Base-by-base conservation (phyloP, 805 yeast species). In the Suhomyces sp. region DNA sequence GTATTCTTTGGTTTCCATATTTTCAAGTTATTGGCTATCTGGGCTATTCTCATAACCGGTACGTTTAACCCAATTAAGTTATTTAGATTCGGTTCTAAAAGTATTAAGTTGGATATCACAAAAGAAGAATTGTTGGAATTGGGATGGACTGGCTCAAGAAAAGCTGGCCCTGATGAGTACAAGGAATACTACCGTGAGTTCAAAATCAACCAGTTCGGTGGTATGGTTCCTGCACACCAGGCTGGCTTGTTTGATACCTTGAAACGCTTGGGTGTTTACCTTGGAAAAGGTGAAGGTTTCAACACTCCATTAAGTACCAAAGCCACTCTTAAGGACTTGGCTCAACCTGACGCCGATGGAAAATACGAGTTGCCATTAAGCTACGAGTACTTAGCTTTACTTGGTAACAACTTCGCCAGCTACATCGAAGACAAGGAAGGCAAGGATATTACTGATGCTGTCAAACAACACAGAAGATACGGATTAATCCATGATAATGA, bases 141-240 rank as follows among this genome's bases (percentile, higher is more conserved):
- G 58, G 98, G 98, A 46, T 94, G 98, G 98, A 90, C 97, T n/a
- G 96, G 97, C 49, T 80, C 94, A 21, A 86, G 85, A 68, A 84
- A 85, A 59, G 86, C 86, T 12, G 78, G 85, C 19, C 72, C 82
- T 24, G 86, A 82, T 39, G 90, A 83, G 56, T 93, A 86, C 78
- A 81, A 81, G 61, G 86, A 84, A 55, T 77, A 72, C 61, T 86
- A 83, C 76, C 83, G 93, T 61, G 82, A 84, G 47, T 72, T 70
- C 59, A 78, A 79, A 61, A 81, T 87, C 64, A 79, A 83, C 58
- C 76, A 81, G 60, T 81, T 76, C 58, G 97, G 96, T 53, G 89
- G 90, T 21, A 75, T 89, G 60, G 80, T 90, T 48, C 79, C 81
- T 61, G 96, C 97, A 8, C 86, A 83, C 66, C 82, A 82, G 64